phyloP scores from a whole-genome alignment of 208 protist species.

The Trypanosoma cruzi region DNA sequence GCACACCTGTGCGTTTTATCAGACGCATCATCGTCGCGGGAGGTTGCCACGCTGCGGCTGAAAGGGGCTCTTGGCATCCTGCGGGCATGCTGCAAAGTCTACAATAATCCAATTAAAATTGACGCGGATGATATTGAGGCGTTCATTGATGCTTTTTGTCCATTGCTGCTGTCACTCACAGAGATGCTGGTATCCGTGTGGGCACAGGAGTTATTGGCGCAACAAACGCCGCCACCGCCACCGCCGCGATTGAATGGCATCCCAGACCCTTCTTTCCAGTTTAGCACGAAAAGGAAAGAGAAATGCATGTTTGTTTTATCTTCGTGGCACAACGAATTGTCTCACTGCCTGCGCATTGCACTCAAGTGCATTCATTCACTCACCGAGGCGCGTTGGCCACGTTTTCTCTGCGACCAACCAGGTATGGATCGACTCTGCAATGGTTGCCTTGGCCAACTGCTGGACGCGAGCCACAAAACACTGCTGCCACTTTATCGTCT shows the following conservation, averaged over 20 bases:
- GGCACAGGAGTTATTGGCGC: constrained; percentile 34
- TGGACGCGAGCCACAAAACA: constrained; percentile 36
- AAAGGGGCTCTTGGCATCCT: constrained; percentile 71
- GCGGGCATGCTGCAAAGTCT: constrained; percentile 65
- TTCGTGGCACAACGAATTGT: constrained; percentile 38
- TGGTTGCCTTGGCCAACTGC: constrained; percentile 36
- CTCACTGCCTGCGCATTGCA: constrained; percentile 72
- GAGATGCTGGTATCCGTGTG: constrained; percentile 51
- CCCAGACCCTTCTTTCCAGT: neutral
- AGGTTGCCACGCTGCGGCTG: constrained; percentile 45
- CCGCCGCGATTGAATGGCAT: neutral
- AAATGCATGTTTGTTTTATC: constrained; percentile 37
- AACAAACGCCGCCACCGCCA: too few species aligned
- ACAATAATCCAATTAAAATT: constrained; percentile 56
- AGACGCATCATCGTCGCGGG: neutral
- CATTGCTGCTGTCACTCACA: constrained; percentile 49
- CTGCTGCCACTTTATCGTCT: constrained; percentile 50
- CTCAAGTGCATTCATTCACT: constrained; percentile 76
- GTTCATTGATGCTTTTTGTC: constrained; percentile 43
- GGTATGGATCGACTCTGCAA: constrained; percentile 54
- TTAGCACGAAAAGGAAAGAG: neutral
- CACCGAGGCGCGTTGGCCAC: constrained; percentile 52
- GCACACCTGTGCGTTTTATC: constrained; percentile 18
- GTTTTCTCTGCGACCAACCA: constrained; percentile 56
- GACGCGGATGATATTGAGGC: constrained; percentile 48